Conservation (phyloP, 2,329 filamentous ascomycete genomes). For the Phaeosphaeriaceae sp. region DNA sequence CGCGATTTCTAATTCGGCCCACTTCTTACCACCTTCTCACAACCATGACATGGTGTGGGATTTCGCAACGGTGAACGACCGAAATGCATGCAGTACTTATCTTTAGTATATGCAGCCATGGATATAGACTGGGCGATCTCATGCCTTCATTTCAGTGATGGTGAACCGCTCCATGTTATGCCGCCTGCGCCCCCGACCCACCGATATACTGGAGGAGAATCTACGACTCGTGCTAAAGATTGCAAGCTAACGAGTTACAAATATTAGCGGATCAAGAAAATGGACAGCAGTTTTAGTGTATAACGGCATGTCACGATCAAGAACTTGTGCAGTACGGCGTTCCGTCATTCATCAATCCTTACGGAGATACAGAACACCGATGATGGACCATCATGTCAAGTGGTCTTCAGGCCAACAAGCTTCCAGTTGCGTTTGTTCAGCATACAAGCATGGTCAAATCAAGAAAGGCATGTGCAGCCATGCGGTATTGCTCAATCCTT, state of each 20-base stretch:
- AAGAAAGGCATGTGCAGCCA: neutral
- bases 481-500: neutral
- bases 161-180: neutral
- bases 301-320: neutral
- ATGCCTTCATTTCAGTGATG: neutral
- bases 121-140: neutral
- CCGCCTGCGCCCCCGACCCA: too few species aligned
- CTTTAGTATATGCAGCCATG: neutral
- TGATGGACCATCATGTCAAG: neutral
- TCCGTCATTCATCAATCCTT: neutral
- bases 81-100: neutral
- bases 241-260: too few species aligned
- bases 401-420: neutral
- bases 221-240: too few species aligned
- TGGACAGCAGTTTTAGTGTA: neutral
- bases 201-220: too few species aligned
- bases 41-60: neutral
- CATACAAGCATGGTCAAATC: neutral
- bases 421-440: neutral
- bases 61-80: neutral
- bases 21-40: neutral
- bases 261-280: neutral
- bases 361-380: neutral
- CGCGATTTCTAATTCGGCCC: constrained; percentile 1
- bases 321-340: neutral